These are phyloP conservation scores for Metrosideros polymorpha DNA, from an alignment of 441 rosid genomes.

Conservation along the genomic window DNA sequence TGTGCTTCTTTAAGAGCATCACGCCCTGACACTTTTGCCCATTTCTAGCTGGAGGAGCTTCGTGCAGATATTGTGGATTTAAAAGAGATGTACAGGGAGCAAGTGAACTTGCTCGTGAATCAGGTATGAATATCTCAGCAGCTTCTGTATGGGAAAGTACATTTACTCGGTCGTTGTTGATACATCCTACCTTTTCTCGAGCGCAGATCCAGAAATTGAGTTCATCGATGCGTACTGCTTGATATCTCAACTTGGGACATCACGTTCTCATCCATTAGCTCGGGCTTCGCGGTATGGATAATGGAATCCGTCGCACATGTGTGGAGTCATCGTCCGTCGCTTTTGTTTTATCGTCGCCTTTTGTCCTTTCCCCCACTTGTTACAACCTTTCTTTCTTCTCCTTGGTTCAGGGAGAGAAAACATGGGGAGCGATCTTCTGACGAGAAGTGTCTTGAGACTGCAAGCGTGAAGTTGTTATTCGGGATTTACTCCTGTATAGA, in stretches of 20 bases:
- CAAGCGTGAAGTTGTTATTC: not conserved
- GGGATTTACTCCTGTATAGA: not conserved
- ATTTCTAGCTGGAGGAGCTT: slow-evolving; percentile 89
- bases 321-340: not conserved
- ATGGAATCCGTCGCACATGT: not conserved
- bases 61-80: slow-evolving; percentile 87
- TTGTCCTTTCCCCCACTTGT: not conserved
- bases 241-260: not conserved
- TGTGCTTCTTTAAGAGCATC: not conserved
- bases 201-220: slow-evolving; percentile 45
- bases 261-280: not conserved
- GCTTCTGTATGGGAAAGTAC: not conserved
- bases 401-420: not conserved
- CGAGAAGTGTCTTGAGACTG: not conserved
- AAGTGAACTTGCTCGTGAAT: slow-evolving; percentile 94
- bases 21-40: slow-evolving; percentile 6
- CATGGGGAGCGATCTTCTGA: not conserved
- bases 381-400: not conserved
- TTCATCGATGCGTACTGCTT: slow-evolving; percentile 20
- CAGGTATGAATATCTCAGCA: slow-evolving; percentile 33
- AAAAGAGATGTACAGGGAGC: slow-evolving; percentile 99
- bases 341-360: not conserved
- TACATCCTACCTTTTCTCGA: not conserved
- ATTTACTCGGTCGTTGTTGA: not conserved
- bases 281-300: not conserved